A percentile compares a stretch with the other conserved stretches of the same genome.
Conservation (phyloP, 2,329 filamentous ascomycete species). For the Beauveria sp. region DNA sequence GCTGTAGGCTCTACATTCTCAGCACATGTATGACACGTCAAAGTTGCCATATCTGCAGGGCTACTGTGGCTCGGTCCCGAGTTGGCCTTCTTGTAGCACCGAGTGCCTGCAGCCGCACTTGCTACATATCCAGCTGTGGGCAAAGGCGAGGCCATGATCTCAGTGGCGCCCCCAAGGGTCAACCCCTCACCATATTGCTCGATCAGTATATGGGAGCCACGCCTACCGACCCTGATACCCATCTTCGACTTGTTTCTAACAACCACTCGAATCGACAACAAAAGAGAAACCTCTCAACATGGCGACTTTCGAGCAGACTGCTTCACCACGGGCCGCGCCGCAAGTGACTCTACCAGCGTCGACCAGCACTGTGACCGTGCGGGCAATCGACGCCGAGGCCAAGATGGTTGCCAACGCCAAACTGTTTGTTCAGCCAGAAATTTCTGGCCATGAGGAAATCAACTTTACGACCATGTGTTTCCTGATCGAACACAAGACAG, state of each 20-base stretch:
- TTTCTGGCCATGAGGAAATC: constrained; percentile 15
- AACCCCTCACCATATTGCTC: too few relatives aligned
- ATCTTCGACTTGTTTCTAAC: neutral
- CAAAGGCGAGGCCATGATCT: too few relatives aligned
- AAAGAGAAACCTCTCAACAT: neutral
- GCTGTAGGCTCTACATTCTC: too few relatives aligned
- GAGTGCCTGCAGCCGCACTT: too few relatives aligned
- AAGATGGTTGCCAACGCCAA: constrained; percentile 12
- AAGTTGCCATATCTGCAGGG: too few relatives aligned
- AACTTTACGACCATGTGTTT: constrained; percentile 16
- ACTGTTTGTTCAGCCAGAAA: constrained; percentile 14
- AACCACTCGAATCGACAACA: neutral
- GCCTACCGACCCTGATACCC: too few relatives aligned
- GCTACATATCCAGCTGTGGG: too few relatives aligned
- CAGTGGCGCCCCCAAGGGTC: too few relatives aligned
- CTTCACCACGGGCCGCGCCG: neutral
- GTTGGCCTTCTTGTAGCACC: too few relatives aligned
- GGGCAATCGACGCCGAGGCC: constrained; percentile 14
- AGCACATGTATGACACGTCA: too few relatives aligned
- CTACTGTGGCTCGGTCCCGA: too few relatives aligned
- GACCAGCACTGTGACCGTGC: constrained; percentile 12
- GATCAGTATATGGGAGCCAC: too few relatives aligned
- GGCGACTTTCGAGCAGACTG: neutral
- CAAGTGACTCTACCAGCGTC: neutral
- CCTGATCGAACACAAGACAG: constrained; percentile 10